These are phyloP conservation scores for Diplogelasinospora grovesii DNA, from an alignment of 495 filamentous ascomycete genomes.

Conservation along the genomic window DNA sequence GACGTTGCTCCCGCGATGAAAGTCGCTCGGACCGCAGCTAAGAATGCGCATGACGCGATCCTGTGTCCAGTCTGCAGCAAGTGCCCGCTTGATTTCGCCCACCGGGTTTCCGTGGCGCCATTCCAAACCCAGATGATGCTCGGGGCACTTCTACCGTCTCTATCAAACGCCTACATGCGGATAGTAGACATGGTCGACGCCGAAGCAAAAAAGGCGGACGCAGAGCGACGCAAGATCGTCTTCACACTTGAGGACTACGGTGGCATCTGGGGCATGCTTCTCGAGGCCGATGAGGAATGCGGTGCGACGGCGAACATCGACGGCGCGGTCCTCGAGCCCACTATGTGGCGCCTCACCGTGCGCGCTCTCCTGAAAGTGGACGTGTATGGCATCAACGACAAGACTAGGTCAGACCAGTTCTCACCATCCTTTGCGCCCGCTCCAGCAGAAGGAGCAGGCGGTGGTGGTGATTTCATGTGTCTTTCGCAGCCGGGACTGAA, in stretches of 20 bases:
- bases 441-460: background rate
- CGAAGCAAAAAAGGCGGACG: constrained; percentile 30
- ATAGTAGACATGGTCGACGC: constrained; percentile 42
- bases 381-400: constrained; percentile 43
- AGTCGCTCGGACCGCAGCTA: constrained; percentile 51
- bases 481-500: constrained; percentile 32
- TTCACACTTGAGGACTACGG: constrained; percentile 42
- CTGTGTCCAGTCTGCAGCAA: constrained; percentile 53
- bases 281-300: constrained; percentile 13
- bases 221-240: constrained; percentile 29
- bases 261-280: constrained; percentile 33
- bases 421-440: background rate
- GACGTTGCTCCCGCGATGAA: constrained; percentile 40
- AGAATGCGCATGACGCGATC: constrained; percentile 50
- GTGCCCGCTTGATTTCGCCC: constrained; percentile 21
- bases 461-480: background rate
- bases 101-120: constrained; percentile 27
- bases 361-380: constrained; percentile 46
- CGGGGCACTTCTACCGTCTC: constrained; percentile 55
- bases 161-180: constrained; percentile 50
- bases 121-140: constrained; percentile 64
- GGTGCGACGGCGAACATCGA: constrained; percentile 15
- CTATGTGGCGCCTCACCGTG: constrained; percentile 43
- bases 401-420: background rate
- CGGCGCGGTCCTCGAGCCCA: constrained; percentile 34